Evolutionary conservation across 2,329 filamentous ascomycete species (phyloP).

Genomic region (Parascedosporium putredinis): DNA sequence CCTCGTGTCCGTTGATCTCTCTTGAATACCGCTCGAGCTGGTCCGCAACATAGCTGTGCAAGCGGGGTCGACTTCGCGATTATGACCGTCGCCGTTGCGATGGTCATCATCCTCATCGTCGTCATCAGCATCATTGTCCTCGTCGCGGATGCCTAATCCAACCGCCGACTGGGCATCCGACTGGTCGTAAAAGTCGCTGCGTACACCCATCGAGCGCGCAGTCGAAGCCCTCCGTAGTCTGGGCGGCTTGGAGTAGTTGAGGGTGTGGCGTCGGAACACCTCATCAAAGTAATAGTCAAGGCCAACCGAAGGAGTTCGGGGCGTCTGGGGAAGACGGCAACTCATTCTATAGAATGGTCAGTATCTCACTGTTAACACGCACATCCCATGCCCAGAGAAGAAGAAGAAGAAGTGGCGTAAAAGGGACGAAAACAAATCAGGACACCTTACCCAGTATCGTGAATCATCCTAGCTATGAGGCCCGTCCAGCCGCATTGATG

Average conservation of each 20-base stretch:
- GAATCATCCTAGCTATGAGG: conserved; percentile 90
- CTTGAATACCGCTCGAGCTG: background rate
- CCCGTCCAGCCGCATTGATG: conserved; percentile 98
- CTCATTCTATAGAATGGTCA: conserved; percentile 48
- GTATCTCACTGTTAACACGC: too few species aligned
- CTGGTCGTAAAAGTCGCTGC: conserved; percentile 56
- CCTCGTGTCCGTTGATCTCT: background rate
- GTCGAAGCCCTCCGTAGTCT: conserved; percentile 69
- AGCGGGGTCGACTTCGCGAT: conserved; percentile 8
- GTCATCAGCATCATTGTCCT: conserved; percentile 35
- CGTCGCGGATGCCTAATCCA: conserved; percentile 22
- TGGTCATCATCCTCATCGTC: conserved; percentile 27
- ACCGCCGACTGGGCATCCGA: background rate
- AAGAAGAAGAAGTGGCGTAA: background rate
- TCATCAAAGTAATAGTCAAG: conserved; percentile 96
- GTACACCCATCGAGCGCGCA: conserved; percentile 69
- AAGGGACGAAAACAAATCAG: conserved; percentile 1
- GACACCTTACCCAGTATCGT: conserved; percentile 77
- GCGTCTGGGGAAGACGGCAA: conserved; percentile 86
- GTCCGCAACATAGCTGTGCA: background rate
- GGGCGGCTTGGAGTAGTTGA: conserved; percentile 27
- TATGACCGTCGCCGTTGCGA: too few species aligned
- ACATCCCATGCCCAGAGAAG: too few species aligned
- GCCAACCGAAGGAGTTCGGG: conserved; percentile 71
- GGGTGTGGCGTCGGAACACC: conserved; percentile 47